These are phyloP conservation scores for Candida incommunis DNA, from an alignment of 805 yeast genomes.

Conservation along the genomic window DNA sequence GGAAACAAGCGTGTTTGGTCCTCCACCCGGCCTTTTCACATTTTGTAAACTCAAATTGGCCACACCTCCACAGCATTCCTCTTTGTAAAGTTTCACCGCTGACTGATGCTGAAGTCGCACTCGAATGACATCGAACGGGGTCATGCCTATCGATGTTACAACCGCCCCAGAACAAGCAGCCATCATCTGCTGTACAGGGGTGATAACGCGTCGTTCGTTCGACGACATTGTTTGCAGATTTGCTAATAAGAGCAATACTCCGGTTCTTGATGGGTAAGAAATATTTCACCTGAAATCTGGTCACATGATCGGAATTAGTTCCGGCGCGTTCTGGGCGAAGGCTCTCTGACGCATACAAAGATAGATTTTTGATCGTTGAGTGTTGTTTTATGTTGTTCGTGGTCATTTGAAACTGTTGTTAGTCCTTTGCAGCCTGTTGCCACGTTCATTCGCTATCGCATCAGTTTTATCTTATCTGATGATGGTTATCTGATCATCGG, in stretches of 20 bases:
- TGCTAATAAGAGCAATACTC: neutral
- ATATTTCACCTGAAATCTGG: neutral
- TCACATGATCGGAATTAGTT: too few relatives aligned
- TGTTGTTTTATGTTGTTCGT: too few relatives aligned
- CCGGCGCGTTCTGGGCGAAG: too few relatives aligned
- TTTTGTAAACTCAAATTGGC: neutral
- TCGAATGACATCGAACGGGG: slow-evolving; percentile 30
- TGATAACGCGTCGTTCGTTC: slow-evolving; percentile 6
- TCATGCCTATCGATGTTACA: slow-evolving; percentile 25
- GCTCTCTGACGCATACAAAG: too few relatives aligned
- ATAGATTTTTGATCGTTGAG: too few relatives aligned
- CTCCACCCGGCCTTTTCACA: neutral
- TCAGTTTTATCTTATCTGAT: too few relatives aligned
- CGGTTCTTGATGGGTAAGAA: neutral
- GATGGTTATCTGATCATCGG: too few relatives aligned
- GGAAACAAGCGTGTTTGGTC: neutral
- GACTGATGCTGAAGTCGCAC: slow-evolving; percentile 28
- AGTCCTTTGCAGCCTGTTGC: too few relatives aligned
- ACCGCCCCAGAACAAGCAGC: slow-evolving; percentile 30
- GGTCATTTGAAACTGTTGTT: too few relatives aligned
- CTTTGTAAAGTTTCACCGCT: slow-evolving; percentile 8
- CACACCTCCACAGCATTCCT: neutral
- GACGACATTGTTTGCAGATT: neutral
- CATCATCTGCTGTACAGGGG: slow-evolving; percentile 18
- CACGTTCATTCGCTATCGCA: too few relatives aligned